These are phyloP conservation scores for Pelargonium cotyledonis DNA, from an alignment of 441 rosid genomes.

Conservation along the genomic window DNA sequence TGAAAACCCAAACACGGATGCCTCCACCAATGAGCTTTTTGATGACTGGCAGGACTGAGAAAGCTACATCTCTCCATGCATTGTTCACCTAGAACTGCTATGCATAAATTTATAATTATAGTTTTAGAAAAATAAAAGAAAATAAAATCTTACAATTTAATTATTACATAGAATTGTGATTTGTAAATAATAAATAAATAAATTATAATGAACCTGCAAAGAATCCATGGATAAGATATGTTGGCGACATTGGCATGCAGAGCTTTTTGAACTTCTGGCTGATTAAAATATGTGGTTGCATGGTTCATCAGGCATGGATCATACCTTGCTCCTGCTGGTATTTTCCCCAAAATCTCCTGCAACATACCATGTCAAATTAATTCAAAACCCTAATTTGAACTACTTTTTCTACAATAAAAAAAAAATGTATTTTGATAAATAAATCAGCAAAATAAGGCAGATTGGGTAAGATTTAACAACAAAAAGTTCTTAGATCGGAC, in stretches of 20 bases:
- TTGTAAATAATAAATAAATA: too few species aligned
- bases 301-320: slow-evolving; percentile 22
- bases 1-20: slow-evolving; percentile 20
- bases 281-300: slow-evolving; percentile 19
- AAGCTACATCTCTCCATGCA: neutral
- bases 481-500: too few species aligned
- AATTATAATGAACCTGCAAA: slow-evolving; percentile 18
- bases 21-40: slow-evolving; percentile 18
- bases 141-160: too few species aligned
- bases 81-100: neutral
- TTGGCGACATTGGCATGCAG: slow-evolving; percentile 23
- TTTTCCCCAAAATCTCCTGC: neutral
- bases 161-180: too few species aligned
- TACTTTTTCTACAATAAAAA: too few species aligned
- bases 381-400: too few species aligned
- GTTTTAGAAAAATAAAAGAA: too few species aligned
- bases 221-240: slow-evolving; percentile 20
- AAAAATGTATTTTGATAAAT: too few species aligned
- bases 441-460: too few species aligned
- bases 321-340: slow-evolving; percentile 14
- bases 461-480: too few species aligned
- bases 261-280: slow-evolving; percentile 25
- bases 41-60: slow-evolving; percentile 1
- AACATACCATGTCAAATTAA: too few species aligned
- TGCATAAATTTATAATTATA: neutral